Conservation (phyloP, 192 early-diverging fungal species). For the Allomyces javanicus region DNA sequence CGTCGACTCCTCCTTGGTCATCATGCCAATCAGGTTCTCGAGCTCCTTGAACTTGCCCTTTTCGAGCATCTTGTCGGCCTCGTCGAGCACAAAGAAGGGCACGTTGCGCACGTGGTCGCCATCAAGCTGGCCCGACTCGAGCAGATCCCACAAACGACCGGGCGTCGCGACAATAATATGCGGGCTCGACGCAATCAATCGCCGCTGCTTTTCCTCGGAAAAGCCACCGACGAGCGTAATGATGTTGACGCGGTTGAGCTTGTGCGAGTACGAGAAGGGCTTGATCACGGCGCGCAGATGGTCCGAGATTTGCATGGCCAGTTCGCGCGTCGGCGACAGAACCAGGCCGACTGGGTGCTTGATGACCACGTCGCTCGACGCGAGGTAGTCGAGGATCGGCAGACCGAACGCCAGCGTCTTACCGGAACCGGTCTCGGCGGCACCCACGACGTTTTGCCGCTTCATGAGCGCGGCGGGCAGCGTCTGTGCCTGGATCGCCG, state of each 20-base stretch:
- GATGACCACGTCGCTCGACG: constrained; percentile 11
- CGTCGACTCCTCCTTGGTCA: constrained; percentile 11
- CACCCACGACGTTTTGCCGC: constrained; percentile 68
- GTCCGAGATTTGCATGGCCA: constrained; percentile 84
- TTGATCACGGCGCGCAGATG: constrained; percentile 35
- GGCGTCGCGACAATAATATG: constrained; percentile 67
- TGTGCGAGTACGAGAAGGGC: constrained; percentile 2
- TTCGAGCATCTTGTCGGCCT: constrained; percentile 70
- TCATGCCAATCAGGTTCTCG: constrained; percentile 29
- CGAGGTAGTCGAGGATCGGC: constrained; percentile 62
- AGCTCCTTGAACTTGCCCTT: constrained; percentile 58
- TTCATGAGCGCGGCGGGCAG: constrained; percentile 48
- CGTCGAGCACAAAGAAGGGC: constrained; percentile 57
- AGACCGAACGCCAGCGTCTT: constrained; percentile 93
- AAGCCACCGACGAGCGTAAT: constrained; percentile 82
- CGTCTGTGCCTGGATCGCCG: constrained; percentile 67
- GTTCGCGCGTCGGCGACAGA: constrained; percentile 80
- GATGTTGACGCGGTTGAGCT: constrained; percentile 20
- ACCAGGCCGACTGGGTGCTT: constrained; percentile 41
- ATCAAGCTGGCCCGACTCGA: constrained; percentile 14
- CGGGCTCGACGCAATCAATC: constrained; percentile 40
- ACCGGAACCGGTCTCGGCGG: constrained; percentile 87
- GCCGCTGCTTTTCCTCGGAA: constrained; percentile 74
- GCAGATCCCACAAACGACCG: constrained; percentile 52
- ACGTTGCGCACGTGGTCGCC: constrained; percentile 32